phyloP scores from a whole-genome alignment of 768 basidiomycete species.

The Aureoboletus auriporus region DNA sequence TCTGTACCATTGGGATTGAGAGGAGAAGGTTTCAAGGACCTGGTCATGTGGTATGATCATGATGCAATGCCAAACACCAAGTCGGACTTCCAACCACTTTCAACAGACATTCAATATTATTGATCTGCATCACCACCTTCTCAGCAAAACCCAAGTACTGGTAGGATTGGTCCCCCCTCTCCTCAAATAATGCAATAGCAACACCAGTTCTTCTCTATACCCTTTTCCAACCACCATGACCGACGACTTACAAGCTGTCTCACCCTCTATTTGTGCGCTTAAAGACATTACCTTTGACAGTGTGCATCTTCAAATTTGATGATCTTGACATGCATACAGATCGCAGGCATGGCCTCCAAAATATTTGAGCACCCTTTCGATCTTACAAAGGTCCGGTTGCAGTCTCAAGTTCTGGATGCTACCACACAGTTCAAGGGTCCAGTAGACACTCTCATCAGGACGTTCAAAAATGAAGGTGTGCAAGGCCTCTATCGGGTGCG shows the following conservation, averaged over 20 bases:
- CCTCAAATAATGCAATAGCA: constrained; percentile 25
- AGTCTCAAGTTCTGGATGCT: constrained; percentile 80
- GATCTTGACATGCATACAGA: constrained; percentile 34
- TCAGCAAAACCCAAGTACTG: too few relatives aligned
- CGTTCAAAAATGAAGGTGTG: constrained; percentile 77
- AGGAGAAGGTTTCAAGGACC: neutral
- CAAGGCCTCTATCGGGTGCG: constrained; percentile 84
- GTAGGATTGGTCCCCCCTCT: constrained; percentile 19
- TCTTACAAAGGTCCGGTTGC: constrained; percentile 90
- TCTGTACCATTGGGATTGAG: neutral
- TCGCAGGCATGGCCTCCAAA: constrained; percentile 82
- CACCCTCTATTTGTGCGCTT: constrained; percentile 20
- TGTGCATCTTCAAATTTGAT: constrained; percentile 32
- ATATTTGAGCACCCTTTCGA: constrained; percentile 95
- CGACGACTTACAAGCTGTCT: constrained; percentile 14
- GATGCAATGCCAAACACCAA: too few relatives aligned
- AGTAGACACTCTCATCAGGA: constrained; percentile 79
- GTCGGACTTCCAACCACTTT: too few relatives aligned
- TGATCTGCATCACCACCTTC: too few relatives aligned
- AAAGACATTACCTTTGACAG: constrained; percentile 59
- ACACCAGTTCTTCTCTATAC: neutral
- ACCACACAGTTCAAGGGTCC: constrained; percentile 77
- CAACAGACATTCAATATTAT: too few relatives aligned
- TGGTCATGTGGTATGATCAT: too few relatives aligned
- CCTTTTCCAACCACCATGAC: constrained; percentile 14